Evolutionary conservation across 2,329 filamentous ascomycete genomes (phyloP).

Genomic region (Colletotrichum simmondsii): DNA sequence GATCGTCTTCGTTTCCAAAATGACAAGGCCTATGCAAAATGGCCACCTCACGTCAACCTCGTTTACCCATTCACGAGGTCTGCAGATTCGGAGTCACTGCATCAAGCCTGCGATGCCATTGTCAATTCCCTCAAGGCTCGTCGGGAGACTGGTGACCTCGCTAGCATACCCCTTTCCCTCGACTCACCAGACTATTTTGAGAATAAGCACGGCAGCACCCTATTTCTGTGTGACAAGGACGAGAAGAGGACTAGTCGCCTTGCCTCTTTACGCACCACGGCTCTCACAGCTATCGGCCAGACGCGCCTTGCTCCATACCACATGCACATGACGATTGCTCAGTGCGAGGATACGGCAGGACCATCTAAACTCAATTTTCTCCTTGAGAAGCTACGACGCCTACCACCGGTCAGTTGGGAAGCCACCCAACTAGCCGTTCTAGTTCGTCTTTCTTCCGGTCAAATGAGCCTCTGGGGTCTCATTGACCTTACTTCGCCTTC

Average conservation of each 20-base stretch:
- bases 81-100: conserved; percentile 51
- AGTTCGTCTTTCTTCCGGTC: conserved; percentile 56
- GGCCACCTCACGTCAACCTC: conserved; percentile 76
- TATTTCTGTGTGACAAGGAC: conserved; percentile 54
- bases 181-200: conserved; percentile 57
- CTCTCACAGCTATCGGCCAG: conserved; percentile 51
- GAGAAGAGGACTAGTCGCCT: conserved; percentile 38
- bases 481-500: conserved; percentile 48
- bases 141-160: conserved; percentile 10
- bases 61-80: conserved; percentile 71
- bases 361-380: conserved; percentile 60
- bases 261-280: conserved; percentile 43
- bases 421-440: conserved; percentile 62
- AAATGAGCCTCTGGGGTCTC: conserved; percentile 68
- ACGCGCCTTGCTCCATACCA: conserved; percentile 42
- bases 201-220: conserved; percentile 60
- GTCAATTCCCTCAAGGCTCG: conserved; percentile 43
- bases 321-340: conserved; percentile 70
- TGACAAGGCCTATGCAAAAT: conserved; percentile 69
- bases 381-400: conserved; percentile 60
- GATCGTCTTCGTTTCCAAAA: conserved; percentile 69
- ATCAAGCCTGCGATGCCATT: conserved; percentile 53
- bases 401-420: conserved; percentile 61
- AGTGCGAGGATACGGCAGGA: conserved; percentile 57
- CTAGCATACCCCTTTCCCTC: conserved; percentile 46